phyloP scores from a whole-genome alignment of 768 basidiomycete species.

The Cubamyces sp. region DNA sequence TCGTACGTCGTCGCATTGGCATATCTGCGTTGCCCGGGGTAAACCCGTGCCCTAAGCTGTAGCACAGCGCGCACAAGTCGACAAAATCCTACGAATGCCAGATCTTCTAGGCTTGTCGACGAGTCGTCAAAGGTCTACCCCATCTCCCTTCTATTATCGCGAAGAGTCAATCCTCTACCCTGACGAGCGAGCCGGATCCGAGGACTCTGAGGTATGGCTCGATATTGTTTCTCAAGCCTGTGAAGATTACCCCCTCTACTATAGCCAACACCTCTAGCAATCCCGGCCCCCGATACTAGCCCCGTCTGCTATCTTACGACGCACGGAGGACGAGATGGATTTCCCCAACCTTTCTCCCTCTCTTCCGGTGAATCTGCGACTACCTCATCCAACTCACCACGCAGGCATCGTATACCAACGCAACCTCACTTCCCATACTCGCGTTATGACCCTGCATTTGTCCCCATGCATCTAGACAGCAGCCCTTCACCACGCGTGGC shows the following conservation, averaged over 20 bases:
- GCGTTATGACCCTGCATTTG: not conserved
- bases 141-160: not conserved
- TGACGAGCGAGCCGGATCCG: not conserved
- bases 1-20: not conserved
- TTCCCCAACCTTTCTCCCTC: too few species aligned
- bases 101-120: slow-evolving; percentile 16
- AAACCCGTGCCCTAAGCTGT: not conserved
- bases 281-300: too few species aligned
- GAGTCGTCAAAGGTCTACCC: not conserved
- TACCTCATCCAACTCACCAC: too few species aligned
- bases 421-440: not conserved
- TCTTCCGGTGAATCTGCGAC: too few species aligned
- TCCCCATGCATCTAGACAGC: slow-evolving; percentile 26
- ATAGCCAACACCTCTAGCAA: too few species aligned
- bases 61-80: slow-evolving; percentile 3
- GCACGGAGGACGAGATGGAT: too few species aligned
- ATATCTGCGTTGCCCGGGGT: not conserved
- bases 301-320: too few species aligned
- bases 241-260: too few species aligned
- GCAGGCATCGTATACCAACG: too few species aligned
- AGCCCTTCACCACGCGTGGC: slow-evolving; percentile 10
- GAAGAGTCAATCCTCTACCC: not conserved
- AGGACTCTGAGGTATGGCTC: too few species aligned
- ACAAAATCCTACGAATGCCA: slow-evolving; percentile 12
- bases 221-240: too few species aligned